Percentiles rank a stretch among this genome's conserved stretches.
phyloP scores from a whole-genome alignment of 83 land plant genomes.

The Thuja plicata region DNA sequence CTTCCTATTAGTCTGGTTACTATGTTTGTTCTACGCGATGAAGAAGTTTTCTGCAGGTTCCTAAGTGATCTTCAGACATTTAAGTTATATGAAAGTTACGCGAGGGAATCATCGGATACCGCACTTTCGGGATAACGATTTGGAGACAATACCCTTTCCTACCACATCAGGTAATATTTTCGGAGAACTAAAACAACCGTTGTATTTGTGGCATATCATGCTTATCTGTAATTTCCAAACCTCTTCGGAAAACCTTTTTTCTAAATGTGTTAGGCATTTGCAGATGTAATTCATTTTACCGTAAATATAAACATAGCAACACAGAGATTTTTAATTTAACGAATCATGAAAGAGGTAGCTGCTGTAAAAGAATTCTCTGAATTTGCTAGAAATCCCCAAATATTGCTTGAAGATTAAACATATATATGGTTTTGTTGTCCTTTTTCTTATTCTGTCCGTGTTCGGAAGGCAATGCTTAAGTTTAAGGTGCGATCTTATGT shows the following conservation, averaged over 20 bases:
- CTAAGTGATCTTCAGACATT: not conserved
- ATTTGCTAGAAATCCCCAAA: too few species aligned
- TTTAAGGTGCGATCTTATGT: not conserved
- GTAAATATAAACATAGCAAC: not conserved
- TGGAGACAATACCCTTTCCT: not conserved
- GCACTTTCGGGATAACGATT: not conserved
- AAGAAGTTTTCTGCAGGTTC: not conserved
- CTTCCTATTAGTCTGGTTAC: not conserved
- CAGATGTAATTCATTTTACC: too few species aligned
- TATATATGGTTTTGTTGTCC: not conserved
- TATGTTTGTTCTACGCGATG: not conserved
- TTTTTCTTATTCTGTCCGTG: not conserved
- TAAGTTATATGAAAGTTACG: not conserved
- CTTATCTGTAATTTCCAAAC: not conserved
- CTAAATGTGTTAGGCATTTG: too few species aligned
- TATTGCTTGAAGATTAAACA: not conserved
- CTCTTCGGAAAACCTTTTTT: not conserved
- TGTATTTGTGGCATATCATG: not conserved
- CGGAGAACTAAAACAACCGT: not conserved
- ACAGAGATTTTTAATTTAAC: too few species aligned
- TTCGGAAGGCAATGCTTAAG: not conserved
- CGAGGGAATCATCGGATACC: not conserved
- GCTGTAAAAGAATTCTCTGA: too few species aligned
- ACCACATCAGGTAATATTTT: not conserved
- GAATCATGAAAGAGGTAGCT: too few species aligned